phyloP scores from a whole-genome alignment of 2,329 filamentous ascomycete species.

The Claviceps sp. region DNA sequence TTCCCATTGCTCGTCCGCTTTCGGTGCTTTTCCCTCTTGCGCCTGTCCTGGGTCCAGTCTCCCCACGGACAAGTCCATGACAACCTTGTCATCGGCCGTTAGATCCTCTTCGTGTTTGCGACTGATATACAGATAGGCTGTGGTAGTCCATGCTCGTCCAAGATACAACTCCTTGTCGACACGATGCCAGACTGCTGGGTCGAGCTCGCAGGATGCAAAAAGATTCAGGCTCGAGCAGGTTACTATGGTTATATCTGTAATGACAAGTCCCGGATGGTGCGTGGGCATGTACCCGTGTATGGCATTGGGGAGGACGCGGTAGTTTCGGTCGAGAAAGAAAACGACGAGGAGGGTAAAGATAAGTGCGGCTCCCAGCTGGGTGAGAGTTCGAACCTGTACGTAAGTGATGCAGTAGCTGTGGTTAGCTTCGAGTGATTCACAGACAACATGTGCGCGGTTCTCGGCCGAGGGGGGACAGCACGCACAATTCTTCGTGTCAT shows the following conservation, averaged over 20 bases:
- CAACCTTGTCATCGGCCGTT: constrained; percentile 57
- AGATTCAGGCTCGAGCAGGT: constrained; percentile 63
- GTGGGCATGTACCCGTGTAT: constrained; percentile 80
- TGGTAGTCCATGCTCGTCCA: constrained; percentile 56
- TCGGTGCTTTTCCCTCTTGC: constrained; percentile 10
- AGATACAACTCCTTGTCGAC: constrained; percentile 86
- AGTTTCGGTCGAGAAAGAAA: constrained; percentile 77
- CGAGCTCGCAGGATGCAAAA: constrained; percentile 64
- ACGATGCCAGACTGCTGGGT: constrained; percentile 60
- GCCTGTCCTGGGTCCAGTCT: constrained; percentile 47
- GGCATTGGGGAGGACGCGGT: constrained; percentile 70
- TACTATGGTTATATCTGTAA: constrained; percentile 72
- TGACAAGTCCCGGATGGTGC: constrained; percentile 71
- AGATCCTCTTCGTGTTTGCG: constrained; percentile 81
- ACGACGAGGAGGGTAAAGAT: constrained; percentile 56
- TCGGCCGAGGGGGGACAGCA: background rate
- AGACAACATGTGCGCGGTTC: too few relatives aligned
- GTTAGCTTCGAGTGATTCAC: background rate
- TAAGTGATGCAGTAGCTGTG: constrained; percentile 12
- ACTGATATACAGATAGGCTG: constrained; percentile 69
- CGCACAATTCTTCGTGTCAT: constrained; percentile 27
- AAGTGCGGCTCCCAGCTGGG: constrained; percentile 59
- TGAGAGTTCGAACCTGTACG: constrained; percentile 48
- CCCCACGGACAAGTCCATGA: constrained; percentile 66
- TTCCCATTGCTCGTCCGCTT: constrained; percentile 57